Percentiles rank a stretch among this genome's conserved stretches.
phyloP scores from a whole-genome alignment of 176 grass and related monocot genomes.

The Dendrocalamus sinicus region DNA sequence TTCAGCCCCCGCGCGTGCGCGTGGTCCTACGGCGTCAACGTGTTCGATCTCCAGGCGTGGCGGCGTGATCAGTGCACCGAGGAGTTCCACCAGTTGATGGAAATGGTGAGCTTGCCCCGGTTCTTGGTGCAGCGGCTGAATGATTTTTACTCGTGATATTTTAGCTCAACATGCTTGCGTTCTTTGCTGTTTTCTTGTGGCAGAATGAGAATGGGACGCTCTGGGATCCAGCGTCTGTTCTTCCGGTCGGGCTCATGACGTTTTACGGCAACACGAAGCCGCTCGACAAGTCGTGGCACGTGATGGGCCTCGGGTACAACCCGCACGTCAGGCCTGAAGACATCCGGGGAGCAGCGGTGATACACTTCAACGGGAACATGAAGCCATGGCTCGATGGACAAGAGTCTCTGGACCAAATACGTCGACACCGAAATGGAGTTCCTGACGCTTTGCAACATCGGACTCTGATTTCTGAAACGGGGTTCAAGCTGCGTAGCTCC shows the following conservation, averaged over 20 bases:
- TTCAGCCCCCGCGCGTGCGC: conserved; percentile 74
- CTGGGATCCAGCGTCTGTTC: conserved; percentile 68
- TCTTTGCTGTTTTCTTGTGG: not conserved
- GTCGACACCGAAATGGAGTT: conserved; percentile 97
- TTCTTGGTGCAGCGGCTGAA: not conserved
- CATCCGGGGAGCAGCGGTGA: conserved; percentile 70
- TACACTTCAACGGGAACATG: conserved; percentile 98
- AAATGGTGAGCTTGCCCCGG: conserved; percentile 57
- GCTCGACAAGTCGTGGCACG: conserved; percentile 91
- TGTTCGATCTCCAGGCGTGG: conserved; percentile 93
- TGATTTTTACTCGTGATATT: not conserved
- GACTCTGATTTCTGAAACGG: conserved; percentile 52
- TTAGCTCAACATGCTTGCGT: not conserved
- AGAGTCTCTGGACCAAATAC: conserved; percentile 90
- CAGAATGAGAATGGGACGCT: conserved; percentile 89
- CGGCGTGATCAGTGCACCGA: conserved; percentile 72
- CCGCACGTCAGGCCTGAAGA: conserved; percentile 83
- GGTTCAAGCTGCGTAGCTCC: not conserved
- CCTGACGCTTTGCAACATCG: conserved; percentile 93
- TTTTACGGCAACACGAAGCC: conserved; percentile 91
- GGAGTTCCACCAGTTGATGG: conserved; percentile 85
- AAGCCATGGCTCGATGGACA: conserved; percentile 99
- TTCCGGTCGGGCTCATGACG: conserved; percentile 77
- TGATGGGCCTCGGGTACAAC: conserved; percentile 94
- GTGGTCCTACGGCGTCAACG: conserved; percentile 90